Evolutionary conservation across 1,284 basidiomycete genomes (phyloP), one percentile per base, ranked within the genome.

Genomic region (Coniferiporia weirii): DNA sequence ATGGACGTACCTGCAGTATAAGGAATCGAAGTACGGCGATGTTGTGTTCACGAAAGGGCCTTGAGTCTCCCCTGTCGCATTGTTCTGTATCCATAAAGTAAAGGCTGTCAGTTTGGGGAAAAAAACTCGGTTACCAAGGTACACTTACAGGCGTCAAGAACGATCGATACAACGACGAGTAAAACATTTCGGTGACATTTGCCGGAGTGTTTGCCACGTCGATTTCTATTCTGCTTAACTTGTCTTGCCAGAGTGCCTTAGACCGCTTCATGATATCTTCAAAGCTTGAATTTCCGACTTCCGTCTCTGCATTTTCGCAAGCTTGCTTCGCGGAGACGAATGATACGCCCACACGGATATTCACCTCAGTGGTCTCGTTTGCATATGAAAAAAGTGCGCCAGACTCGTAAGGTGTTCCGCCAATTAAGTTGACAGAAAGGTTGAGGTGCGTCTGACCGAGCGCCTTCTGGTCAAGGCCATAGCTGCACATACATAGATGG

Each of bases 171-270:
- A 87, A 65, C 8, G 83, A 85, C 2, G 84, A 84, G 68, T 87
- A 87, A n/a, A 87, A 66, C 78, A 87, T 73, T 70, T 87, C 84
- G 5, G 84, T 86, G 19, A 87, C 72, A 67, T 86, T 84, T 32
- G 75, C 67, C 7, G 82, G 79, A 0, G 84, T 85, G 47, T 77
- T 75, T 2, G 75, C 72, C 6, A 86, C 67, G 69, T 87, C 84
- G 59, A 87, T 80, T 67, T 85, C 82, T 52, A 87, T 74, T 68
- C 79, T 83, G 62, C 76, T 77, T 58, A 87, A 72, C 69, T 81
- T 83, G 67, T 84, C 83, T 64, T 85, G 83, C 85, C 85, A 87
- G 44, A 82, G 69, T 1, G 75, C 75, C 64, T 79, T 78, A n/a
- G 81, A 80, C 49, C 71, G 72, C 1, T 71, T 73, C 27, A 76